phyloP scores from a whole-genome alignment of 202 grass and related monocot species.

The Saccharum hybrid region DNA sequence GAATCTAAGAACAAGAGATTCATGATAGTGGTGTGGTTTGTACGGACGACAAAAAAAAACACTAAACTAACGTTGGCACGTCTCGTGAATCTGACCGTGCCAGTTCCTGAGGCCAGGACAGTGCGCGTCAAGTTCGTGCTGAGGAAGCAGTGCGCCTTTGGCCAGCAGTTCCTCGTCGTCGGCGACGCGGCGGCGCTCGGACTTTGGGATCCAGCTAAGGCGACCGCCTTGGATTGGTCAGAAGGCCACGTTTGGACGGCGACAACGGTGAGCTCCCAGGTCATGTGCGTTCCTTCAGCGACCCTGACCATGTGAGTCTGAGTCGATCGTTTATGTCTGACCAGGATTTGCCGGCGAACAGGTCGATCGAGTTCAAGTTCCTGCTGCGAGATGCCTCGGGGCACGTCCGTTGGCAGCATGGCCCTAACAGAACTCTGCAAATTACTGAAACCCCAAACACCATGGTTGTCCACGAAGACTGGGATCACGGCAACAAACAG shows the following conservation, averaged over 20 bases:
- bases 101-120: slow-evolving; percentile 17
- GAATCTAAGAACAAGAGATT: background rate
- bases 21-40: background rate
- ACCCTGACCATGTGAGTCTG: background rate
- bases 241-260: slow-evolving; percentile 69
- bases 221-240: slow-evolving; percentile 63
- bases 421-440: slow-evolving; percentile 54
- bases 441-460: slow-evolving; percentile 40
- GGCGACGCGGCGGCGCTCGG: slow-evolving; percentile 60
- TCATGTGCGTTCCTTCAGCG: background rate
- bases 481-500: slow-evolving; percentile 53
- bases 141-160: slow-evolving; percentile 65
- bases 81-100: background rate
- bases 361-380: slow-evolving; percentile 76
- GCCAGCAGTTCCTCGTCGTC: slow-evolving; percentile 64
- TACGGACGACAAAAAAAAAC: background rate
- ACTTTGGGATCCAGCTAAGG: slow-evolving; percentile 69
- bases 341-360: slow-evolving; percentile 62
- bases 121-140: slow-evolving; percentile 81
- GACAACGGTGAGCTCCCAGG: slow-evolving; percentile 47
- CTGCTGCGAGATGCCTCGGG: slow-evolving; percentile 56
- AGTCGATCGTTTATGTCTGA: background rate
- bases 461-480: slow-evolving; percentile 70
- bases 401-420: slow-evolving; percentile 60
- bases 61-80: background rate